Evolutionary conservation across 2,329 filamentous ascomycete genomes (phyloP), one percentile per base, ranked within the genome.

Genomic region (Alternaria alternata): DNA sequence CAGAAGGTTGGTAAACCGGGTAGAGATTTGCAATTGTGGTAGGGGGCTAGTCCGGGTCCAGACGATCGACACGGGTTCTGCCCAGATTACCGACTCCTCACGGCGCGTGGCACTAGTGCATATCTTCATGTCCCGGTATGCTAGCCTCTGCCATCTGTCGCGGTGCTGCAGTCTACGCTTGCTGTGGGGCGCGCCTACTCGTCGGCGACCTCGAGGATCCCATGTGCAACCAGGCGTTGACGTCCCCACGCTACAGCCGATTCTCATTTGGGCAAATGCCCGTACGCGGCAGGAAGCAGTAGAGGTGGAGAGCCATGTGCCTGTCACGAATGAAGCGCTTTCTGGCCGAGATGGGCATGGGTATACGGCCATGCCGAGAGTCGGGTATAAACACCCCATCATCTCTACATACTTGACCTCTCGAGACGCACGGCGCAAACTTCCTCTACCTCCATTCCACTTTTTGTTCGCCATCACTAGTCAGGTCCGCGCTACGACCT

Each of bases 41-140:
- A 44, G 16, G 20, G 28, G 26, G 46, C 64, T 56, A 67, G 59
- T 11, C 65, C 66, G 39, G 57, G 54, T 59, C 52, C 28, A 28
- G 53, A 43, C 42, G 71, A 73, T 74, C 65, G 57, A 42, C 64
- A 52, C 66, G 58, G 54, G 47, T 64, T 54, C 61, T 64, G 62
- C 62, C 59, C 60, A 70, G 67, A 68, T 67, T 63, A 53, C 66
- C 67, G 67, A 69, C 52, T 39, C 51, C 44, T 55, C 38, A 47
- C 54, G 56, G 59, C 57, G 54, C 48, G 56, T 59, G 44, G 32
- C 24, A 30, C 28, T 51, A 49, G 54, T 32, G 57, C 57, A 54
- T 30, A 30, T 44, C 22, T 52, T 36, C 36, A 49, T 20, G 53
- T 44, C 36, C 41, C 54, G 30, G 22, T 57, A 22, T 39, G 24